These are phyloP conservation scores for Fusarium keratoplasticum DNA, from an alignment of 2,329 filamentous ascomycete species.

Conservation along the genomic window DNA sequence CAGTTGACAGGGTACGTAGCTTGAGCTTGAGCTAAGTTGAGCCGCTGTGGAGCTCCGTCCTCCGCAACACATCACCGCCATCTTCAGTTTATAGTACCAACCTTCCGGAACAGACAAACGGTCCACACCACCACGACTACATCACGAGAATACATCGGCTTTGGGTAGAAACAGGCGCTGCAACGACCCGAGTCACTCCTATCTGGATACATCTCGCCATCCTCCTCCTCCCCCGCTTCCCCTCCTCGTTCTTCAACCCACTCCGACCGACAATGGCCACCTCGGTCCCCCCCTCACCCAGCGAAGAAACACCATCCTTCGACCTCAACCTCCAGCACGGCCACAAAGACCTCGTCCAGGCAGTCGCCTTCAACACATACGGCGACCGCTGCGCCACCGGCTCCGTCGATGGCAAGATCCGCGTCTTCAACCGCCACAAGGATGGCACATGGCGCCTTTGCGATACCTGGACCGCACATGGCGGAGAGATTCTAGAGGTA, in stretches of 20 bases:
- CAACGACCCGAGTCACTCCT: background rate
- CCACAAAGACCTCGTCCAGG: slow-evolving; percentile 84
- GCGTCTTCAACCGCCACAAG: slow-evolving; percentile 87
- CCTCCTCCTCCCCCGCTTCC: background rate
- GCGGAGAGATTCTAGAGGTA: slow-evolving; percentile 90
- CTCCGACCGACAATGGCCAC: slow-evolving; percentile 42
- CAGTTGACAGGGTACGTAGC: slow-evolving; percentile 34
- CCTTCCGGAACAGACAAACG: background rate
- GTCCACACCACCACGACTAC: slow-evolving; percentile 13
- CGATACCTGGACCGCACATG: slow-evolving; percentile 91
- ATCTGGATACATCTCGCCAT: background rate
- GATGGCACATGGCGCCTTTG: slow-evolving; percentile 82
- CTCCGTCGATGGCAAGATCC: slow-evolving; percentile 91
- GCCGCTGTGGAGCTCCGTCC: slow-evolving; percentile 39
- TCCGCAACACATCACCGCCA: slow-evolving; percentile 39
- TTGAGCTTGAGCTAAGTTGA: slow-evolving; percentile 19
- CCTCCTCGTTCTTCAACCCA: background rate
- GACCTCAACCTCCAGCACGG: slow-evolving; percentile 76
- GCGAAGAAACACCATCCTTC: slow-evolving; percentile 62
- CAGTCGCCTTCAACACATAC: slow-evolving; percentile 91
- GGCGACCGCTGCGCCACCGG: slow-evolving; percentile 92
- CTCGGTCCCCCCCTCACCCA: slow-evolving; percentile 50
- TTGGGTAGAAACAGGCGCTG: background rate
- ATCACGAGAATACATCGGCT: slow-evolving; percentile 9
- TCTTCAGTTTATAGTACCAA: slow-evolving; percentile 8